Percentiles rank a stretch among this genome's conserved stretches.
phyloP scores from a whole-genome alignment of 345 rosid species.

The Acer saccharum region DNA sequence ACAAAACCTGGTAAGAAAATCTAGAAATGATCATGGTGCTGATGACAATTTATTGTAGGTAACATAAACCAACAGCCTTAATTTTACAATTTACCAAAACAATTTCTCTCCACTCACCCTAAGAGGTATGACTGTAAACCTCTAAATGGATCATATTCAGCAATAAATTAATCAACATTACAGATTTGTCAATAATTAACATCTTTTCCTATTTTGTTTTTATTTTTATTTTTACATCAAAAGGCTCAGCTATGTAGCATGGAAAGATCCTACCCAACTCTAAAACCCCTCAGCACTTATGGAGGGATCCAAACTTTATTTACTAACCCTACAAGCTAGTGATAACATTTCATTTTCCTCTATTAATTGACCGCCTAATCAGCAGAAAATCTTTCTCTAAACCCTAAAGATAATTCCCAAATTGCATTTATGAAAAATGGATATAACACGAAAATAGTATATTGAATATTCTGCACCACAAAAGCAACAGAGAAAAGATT shows the following conservation, averaged over 20 bases:
- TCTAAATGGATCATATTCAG: not conserved
- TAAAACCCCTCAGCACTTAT: not conserved
- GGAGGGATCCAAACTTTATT: not conserved
- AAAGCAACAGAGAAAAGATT: not conserved
- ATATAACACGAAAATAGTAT: not conserved
- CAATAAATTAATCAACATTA: not conserved
- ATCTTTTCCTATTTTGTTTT: not conserved
- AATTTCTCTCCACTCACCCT: not conserved
- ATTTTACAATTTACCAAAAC: not conserved
- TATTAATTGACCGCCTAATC: not conserved
- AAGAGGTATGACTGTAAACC: not conserved
- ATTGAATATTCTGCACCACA: not conserved
- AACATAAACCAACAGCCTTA: slow-evolving; percentile 6
- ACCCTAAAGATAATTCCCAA: not conserved
- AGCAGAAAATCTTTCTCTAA: not conserved
- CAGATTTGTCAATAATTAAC: not conserved
- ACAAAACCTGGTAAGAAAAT: not conserved
- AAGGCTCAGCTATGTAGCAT: not conserved
- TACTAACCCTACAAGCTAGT: slow-evolving; percentile 1
- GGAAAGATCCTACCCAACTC: slow-evolving; percentile 9
- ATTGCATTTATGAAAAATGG: not conserved
- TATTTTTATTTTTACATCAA: not conserved
- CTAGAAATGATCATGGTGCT: not conserved
- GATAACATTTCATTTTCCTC: not conserved
- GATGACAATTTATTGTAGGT: not conserved